Evolutionary conservation across 148 eudicot species (phyloP).

Genomic region (Linanthus parryae): DNA sequence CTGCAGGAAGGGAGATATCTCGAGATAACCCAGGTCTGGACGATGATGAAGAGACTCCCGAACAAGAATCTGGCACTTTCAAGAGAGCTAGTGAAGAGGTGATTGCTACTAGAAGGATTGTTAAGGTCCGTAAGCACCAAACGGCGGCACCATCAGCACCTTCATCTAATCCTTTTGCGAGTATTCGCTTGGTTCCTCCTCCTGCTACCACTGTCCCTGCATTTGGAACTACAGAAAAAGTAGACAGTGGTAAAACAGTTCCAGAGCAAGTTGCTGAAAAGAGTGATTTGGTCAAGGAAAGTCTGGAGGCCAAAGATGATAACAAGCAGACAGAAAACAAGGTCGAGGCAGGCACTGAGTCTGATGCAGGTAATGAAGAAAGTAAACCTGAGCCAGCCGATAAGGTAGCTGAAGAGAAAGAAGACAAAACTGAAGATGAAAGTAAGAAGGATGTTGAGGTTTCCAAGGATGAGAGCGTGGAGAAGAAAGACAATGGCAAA

Average conservation of each 20-base stretch:
- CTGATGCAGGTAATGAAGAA: constrained; percentile 23
- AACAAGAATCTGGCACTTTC: constrained; percentile 66
- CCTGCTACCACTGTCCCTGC: constrained; percentile 20
- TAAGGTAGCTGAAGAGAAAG: constrained; percentile 22
- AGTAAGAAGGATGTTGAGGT: constrained; percentile 20
- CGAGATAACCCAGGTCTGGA: constrained; percentile 84
- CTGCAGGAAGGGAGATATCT: constrained; percentile 80
- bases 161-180: constrained; percentile 81
- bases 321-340: constrained; percentile 24
- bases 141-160: constrained; percentile 51
- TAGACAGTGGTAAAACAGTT: constrained; percentile 16
- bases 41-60: constrained; percentile 63
- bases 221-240: constrained; percentile 24
- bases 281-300: constrained; percentile 23
- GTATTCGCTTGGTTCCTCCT: constrained; percentile 60
- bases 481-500: constrained; percentile 26
- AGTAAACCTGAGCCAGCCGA: constrained; percentile 15
- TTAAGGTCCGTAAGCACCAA: constrained; percentile 69
- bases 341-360: constrained; percentile 19
- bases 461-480: constrained; percentile 14
- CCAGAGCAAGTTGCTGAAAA: constrained; percentile 28
- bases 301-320: constrained; percentile 17
- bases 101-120: constrained; percentile 69
- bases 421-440: constrained; percentile 20
- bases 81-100: constrained; percentile 86